Evolutionary conservation across 441 rosid species (phyloP).

Genomic region (Jatropha multifida): DNA sequence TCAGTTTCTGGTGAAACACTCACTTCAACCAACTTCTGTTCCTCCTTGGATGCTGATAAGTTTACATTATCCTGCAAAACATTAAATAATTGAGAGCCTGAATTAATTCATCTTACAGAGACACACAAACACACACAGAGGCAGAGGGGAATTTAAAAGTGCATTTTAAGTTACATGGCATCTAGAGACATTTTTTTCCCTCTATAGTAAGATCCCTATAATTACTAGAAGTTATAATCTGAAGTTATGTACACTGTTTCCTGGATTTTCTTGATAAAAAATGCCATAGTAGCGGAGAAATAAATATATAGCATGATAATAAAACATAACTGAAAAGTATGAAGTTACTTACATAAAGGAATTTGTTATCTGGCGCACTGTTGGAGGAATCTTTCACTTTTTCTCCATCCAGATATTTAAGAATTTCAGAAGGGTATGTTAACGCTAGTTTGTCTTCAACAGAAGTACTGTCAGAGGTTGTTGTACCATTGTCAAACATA

Average conservation of each 20-base stretch:
- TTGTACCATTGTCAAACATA: constrained; percentile 18
- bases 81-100: neutral
- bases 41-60: constrained; percentile 33
- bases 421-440: constrained; percentile 34
- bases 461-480: constrained; percentile 37
- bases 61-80: constrained; percentile 41
- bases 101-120: neutral
- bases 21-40: constrained; percentile 30
- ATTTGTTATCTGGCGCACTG: constrained; percentile 29
- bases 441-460: constrained; percentile 37
- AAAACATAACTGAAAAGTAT: neutral
- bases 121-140: no score
- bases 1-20: constrained; percentile 27
- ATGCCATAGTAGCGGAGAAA: neutral
- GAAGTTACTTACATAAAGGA: constrained; percentile 38
- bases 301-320: neutral
- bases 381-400: constrained; percentile 23
- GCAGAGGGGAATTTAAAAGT: neutral
- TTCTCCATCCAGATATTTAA: constrained; percentile 32
- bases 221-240: neutral
- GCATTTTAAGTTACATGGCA: neutral
- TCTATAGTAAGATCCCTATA: neutral
- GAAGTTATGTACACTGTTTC: neutral
- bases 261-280: neutral
- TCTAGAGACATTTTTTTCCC: neutral